These are phyloP conservation scores for Podaxis sp. DNA, from an alignment of 768 basidiomycete species.

Conservation along the genomic window DNA sequence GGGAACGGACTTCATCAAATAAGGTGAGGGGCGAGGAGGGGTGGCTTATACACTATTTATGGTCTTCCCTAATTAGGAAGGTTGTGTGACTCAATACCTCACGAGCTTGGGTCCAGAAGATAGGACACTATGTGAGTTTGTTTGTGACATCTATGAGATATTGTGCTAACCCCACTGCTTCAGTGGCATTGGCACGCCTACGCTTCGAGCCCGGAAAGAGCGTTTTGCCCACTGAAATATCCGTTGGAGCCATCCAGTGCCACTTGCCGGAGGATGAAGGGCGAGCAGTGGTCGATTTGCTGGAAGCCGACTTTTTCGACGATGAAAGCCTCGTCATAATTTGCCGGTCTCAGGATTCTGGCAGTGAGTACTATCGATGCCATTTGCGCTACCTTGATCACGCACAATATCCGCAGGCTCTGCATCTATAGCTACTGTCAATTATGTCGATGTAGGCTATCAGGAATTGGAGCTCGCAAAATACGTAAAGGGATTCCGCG, in stretches of 20 bases:
- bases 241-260: conserved; percentile 57
- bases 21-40: conserved; percentile 42
- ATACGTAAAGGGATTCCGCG: conserved; percentile 58
- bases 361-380: conserved; percentile 44
- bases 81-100: conserved; percentile 52
- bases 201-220: conserved; percentile 33
- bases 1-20: conserved; percentile 55
- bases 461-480: conserved; percentile 44
- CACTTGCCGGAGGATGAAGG: conserved; percentile 42
- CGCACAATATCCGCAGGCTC: conserved; percentile 36
- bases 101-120: conserved; percentile 41
- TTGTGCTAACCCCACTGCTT: conserved; percentile 16
- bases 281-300: conserved; percentile 44
- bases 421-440: conserved; percentile 62
- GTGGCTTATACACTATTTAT: conserved; percentile 5
- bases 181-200: conserved; percentile 60
- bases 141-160: not conserved
- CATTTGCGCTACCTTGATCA: conserved; percentile 35
- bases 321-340: conserved; percentile 67
- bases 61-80: conserved; percentile 33
- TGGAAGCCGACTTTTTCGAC: conserved; percentile 81
- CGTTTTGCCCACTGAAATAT: conserved; percentile 39
- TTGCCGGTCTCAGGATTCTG: conserved; percentile 47
- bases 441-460: conserved; percentile 63
- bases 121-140: conserved; percentile 25